Percentiles rank a stretch among this genome's conserved stretches.
Conservation (phyloP, 495 filamentous ascomycete species). For the Delitschia confertaspora region DNA sequence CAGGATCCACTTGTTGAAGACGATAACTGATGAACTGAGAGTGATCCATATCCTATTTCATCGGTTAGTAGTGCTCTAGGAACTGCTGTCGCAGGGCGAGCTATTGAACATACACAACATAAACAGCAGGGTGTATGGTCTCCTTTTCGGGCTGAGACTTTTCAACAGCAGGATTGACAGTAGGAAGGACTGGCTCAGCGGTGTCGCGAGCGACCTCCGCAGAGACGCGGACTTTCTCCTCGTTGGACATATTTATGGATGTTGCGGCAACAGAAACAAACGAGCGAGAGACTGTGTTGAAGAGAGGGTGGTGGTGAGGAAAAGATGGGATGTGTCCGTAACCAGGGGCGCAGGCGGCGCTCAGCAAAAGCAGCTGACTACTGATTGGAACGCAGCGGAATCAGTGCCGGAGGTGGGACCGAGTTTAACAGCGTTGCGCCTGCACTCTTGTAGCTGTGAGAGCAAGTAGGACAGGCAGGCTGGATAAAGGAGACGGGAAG, state of each 20-base stretch:
- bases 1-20: slow-evolving; percentile 99
- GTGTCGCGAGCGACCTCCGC: slow-evolving; percentile 54
- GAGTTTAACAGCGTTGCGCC: no score
- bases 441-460: no score
- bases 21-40: slow-evolving; percentile 83
- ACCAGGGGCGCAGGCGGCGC: slow-evolving; percentile 3
- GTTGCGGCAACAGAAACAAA: neutral
- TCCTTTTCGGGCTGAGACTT: slow-evolving; percentile 50
- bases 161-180: slow-evolving; percentile 62
- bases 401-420: no score
- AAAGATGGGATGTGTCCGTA: slow-evolving; percentile 1
- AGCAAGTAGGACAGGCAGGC: neutral
- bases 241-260: slow-evolving; percentile 44
- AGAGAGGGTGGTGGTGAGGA: neutral
- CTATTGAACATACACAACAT: slow-evolving; percentile 65
- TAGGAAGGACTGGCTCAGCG: slow-evolving; percentile 61
- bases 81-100: neutral
- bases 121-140: slow-evolving; percentile 73
- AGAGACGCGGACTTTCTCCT: slow-evolving; percentile 72
- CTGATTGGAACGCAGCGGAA: no score
- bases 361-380: slow-evolving; percentile 1
- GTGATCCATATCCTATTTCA: slow-evolving; percentile 72
- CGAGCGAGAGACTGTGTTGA: neutral
- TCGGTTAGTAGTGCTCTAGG: slow-evolving; percentile 24
- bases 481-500: neutral